phyloP scores from a whole-genome alignment of 176 grass and related monocot species.

The Olyra latifolia region DNA sequence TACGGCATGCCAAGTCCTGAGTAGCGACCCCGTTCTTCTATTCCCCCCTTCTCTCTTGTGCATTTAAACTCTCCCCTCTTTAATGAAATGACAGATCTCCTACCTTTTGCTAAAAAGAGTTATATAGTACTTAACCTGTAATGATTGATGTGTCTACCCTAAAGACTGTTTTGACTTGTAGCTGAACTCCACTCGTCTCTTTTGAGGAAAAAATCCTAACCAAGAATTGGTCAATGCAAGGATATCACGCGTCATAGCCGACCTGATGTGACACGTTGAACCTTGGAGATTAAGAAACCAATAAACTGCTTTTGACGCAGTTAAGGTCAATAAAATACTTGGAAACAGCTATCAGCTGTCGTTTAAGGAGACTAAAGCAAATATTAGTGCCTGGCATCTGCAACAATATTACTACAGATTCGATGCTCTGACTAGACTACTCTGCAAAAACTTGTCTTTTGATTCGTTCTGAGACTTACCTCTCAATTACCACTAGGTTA shows the following conservation, averaged over 20 bases:
- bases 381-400: constrained; percentile 9
- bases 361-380: background rate
- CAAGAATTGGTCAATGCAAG: constrained; percentile 24
- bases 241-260: background rate
- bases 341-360: constrained; percentile 14
- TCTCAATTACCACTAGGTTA: background rate
- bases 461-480: background rate
- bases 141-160: background rate
- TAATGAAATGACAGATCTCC: too few relatives aligned
- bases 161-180: background rate
- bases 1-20: too few relatives aligned
- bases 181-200: background rate
- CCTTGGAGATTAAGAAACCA: constrained; percentile 6
- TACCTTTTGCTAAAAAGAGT: too few relatives aligned
- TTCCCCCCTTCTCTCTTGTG: too few relatives aligned
- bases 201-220: background rate
- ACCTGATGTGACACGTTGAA: background rate
- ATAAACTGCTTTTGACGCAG: background rate
- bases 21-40: too few relatives aligned
- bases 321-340: constrained; percentile 10
- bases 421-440: background rate
- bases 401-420: background rate
- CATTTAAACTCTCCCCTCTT: too few relatives aligned
- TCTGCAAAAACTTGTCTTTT: background rate
- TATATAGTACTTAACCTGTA: too few relatives aligned